These are phyloP conservation scores for Sistotremastrum niveocremeum DNA, from an alignment of 768 basidiomycete species.

Conservation along the genomic window DNA sequence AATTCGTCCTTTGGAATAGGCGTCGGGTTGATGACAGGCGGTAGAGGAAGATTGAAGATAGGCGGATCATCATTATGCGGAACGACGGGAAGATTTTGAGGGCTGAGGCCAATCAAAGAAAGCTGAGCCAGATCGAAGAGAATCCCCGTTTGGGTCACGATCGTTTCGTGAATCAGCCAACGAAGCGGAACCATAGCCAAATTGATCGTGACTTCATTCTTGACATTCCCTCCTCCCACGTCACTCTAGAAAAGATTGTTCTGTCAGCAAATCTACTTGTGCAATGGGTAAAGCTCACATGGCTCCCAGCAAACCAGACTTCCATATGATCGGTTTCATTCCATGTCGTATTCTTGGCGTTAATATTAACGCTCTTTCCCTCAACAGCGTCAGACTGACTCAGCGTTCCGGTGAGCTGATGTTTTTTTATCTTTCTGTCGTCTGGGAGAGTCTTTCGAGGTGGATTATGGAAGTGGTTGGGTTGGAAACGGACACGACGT, in stretches of 20 bases:
- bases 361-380: no score
- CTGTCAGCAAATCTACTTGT: not conserved
- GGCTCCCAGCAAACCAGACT: conserved; percentile 23
- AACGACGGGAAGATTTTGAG: not conserved
- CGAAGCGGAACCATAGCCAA: conserved; percentile 39
- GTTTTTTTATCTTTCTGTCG: no score
- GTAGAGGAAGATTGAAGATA: not conserved
- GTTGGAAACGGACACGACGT: conserved; percentile 43
- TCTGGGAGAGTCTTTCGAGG: not conserved
- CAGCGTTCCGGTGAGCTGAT: no score
- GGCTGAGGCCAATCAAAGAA: not conserved
- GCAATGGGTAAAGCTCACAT: conserved; percentile 1
- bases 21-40: not conserved
- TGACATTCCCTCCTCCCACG: conserved; percentile 42
- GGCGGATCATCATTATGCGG: not conserved
- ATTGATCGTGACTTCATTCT: conserved; percentile 25
- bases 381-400: no score
- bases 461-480: conserved; percentile 11
- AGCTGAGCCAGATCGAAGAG: conserved; percentile 15
- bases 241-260: conserved; percentile 20
- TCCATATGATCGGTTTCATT: conserved; percentile 16
- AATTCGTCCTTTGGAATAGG: conserved; percentile 2
- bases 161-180: conserved; percentile 55
- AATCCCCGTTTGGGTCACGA: conserved; percentile 12
- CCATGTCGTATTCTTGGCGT: no score